Evolutionary conservation across 2,329 filamentous ascomycete genomes (phyloP), one percentile per base, ranked within the genome.

Genomic region (Alternaria ethzedia): DNA sequence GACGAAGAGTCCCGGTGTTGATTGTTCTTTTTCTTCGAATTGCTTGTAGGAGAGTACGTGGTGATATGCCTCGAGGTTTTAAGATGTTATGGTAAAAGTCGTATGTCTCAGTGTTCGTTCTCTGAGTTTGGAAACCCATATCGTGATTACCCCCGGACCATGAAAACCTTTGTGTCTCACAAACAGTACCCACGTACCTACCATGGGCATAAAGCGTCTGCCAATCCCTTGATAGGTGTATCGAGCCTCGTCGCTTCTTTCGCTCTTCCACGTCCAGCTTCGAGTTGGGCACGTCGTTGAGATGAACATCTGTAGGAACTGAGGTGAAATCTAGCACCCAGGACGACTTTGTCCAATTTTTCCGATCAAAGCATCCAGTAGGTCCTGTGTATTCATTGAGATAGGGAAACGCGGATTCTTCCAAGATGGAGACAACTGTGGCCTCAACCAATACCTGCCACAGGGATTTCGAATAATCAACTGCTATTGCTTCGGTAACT

Each of bases 91-190:
- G 26, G 12, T 21, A 32, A 4, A 51, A 32, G 5, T 32, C 17
- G 12, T 21, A 51, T 2, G 23, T 7, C 17, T 21, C 8, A 32
- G 5, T 10, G 4, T 49, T 2, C n/a, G 4, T 3, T 6, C 5
- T 49, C 25, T 13, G 6, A 1, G 9, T 3, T 6, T 3, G 6
- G 2, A 26, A 30, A 1, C 28, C 11, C 2, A 2, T 13, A 2
- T 13, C 28, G 0, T 6, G 1, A 1, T 2, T 1, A 2, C 5
- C 5, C 8, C 6, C 1, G 1, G 13, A 25, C 9, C 12, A 20
- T 6, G 26, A 6, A 50, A 10, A 9, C 1, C 5, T 6, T 2
- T 12, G n/a, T 36, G 15, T 36, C 0, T 9, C 7, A 36, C 15
- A 15, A 1, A 50, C 10, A 3, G 12, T 32, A 13, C 47, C 47